Conservation (phyloP, 208 protist species). For the Acanthamoeba sp. region DNA sequence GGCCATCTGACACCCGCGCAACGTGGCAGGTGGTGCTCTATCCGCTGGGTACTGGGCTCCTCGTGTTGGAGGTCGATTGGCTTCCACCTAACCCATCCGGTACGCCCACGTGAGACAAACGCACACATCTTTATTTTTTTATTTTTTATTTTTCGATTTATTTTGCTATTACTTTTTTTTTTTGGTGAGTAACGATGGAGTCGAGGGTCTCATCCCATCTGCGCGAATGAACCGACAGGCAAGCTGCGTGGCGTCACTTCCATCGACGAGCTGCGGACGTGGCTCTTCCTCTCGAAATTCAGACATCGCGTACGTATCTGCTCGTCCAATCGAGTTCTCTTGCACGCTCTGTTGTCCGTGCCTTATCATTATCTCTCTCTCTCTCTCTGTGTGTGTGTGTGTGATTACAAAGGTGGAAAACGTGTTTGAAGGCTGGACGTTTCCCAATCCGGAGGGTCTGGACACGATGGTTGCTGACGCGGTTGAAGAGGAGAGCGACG, state of each 20-base stretch:
- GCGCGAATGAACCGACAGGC: too few species aligned
- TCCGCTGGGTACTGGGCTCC: conserved; percentile 26
- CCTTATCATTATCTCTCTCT: too few species aligned
- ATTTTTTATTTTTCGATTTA: too few species aligned
- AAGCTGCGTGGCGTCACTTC: background rate
- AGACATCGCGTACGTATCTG: background rate
- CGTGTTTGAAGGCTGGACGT: conserved; percentile 71
- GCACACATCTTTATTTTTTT: too few species aligned
- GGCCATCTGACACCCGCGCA: background rate
- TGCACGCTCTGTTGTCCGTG: too few species aligned
- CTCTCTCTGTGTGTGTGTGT: too few species aligned
- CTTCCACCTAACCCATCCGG: background rate
- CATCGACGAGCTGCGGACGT: conserved; percentile 70
- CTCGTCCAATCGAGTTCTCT: too few species aligned
- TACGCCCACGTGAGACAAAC: too few species aligned
- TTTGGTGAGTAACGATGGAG: background rate
- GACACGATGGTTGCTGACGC: background rate
- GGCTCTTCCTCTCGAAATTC: conserved; percentile 74
- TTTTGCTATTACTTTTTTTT: too few species aligned
- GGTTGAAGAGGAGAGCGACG: background rate
- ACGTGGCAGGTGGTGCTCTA: conserved; percentile 6
- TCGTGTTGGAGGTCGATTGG: conserved; percentile 57
- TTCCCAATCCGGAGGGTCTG: background rate
- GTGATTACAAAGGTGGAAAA: conserved; percentile 18
- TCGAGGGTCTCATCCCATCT: too few species aligned